A percentile compares a stretch with the other conserved stretches of the same genome.
Evolutionary conservation across 148 eudicot species (phyloP).

Genomic region (Vaccinium vitisidaea): DNA sequence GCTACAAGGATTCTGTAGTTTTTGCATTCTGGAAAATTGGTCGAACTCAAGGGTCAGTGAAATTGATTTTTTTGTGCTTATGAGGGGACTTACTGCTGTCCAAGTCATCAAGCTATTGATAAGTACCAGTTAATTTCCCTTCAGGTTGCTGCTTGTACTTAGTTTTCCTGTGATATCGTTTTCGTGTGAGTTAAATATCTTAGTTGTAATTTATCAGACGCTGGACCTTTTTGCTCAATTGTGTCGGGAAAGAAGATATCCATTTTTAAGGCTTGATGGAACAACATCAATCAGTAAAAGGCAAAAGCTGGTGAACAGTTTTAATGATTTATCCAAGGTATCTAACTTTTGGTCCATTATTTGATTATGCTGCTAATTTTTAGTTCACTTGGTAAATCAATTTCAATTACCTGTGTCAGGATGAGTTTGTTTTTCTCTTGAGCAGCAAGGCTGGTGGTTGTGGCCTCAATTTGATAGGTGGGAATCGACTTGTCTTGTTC

Average conservation of each 20-base stretch:
- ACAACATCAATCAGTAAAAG: conserved; percentile 86
- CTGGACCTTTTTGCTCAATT: conserved; percentile 96
- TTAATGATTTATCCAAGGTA: conserved; percentile 95
- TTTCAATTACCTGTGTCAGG: conserved; percentile 48
- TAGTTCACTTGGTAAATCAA: conserved; percentile 14
- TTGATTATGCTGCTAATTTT: neutral
- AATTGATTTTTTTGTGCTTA: neutral
- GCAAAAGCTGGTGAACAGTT: conserved; percentile 89
- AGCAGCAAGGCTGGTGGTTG: conserved; percentile 99
- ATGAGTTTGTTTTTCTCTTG: conserved; percentile 97
- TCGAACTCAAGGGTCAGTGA: too few species aligned
- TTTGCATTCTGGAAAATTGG: neutral
- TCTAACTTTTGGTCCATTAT: conserved; percentile 9
- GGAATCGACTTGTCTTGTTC: conserved; percentile 92
- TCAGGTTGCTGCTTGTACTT: too few species aligned
- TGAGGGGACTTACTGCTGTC: neutral
- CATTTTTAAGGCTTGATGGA: conserved; percentile 91
- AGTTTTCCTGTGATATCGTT: too few species aligned
- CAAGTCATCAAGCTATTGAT: neutral
- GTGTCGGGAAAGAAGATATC: conserved; percentile 98
- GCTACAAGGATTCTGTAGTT: neutral
- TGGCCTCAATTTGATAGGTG: conserved; percentile 98
- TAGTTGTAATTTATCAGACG: conserved; percentile 45
- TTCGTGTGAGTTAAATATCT: too few species aligned
- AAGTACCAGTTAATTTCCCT: too few species aligned